Percentiles rank a stretch among this genome's conserved stretches.
These are phyloP conservation scores for Pseudogymnoascus sp. DNA, from an alignment of 2,329 filamentous ascomycete species.

Conservation along the genomic window DNA sequence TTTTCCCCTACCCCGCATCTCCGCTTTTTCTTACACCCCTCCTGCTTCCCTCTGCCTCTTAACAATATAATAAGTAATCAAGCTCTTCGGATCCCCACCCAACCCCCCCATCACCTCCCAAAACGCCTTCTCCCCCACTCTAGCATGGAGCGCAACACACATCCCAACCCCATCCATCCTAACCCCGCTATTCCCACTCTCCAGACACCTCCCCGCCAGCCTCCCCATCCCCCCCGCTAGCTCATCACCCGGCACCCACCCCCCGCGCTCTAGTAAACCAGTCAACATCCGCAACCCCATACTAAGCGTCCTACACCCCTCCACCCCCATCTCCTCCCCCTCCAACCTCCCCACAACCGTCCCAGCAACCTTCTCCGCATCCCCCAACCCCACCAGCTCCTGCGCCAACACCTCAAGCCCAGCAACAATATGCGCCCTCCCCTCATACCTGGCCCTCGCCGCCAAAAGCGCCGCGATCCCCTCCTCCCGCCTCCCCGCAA, in stretches of 20 bases:
- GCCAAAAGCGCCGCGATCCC: constrained; percentile 59
- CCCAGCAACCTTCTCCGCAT: constrained; percentile 50
- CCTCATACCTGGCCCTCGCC: constrained; percentile 58
- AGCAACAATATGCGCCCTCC: constrained; percentile 61
- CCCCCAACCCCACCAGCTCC: constrained; percentile 59
- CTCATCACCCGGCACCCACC: constrained; percentile 39
- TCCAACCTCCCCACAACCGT: constrained; percentile 44
- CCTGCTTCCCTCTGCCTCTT: constrained; percentile 34
- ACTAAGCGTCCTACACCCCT: constrained; percentile 45
- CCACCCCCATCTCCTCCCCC: constrained; percentile 32
- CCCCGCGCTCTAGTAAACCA: constrained; percentile 40
- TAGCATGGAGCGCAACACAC: constrained; percentile 62
- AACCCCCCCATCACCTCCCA: constrained; percentile 59
- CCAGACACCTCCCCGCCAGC: constrained; percentile 48
- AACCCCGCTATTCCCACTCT: constrained; percentile 52
- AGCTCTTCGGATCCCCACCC: constrained; percentile 62
- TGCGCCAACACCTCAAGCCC: constrained; percentile 66
- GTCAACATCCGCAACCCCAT: constrained; percentile 58
- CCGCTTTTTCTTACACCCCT: constrained; percentile 41
- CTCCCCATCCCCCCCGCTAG: constrained; percentile 44
- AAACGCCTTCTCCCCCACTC: constrained; percentile 52
- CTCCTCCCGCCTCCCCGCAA: constrained; percentile 57
- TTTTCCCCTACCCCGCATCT: constrained; percentile 12
- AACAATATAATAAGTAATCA: constrained; percentile 75
- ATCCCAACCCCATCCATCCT: constrained; percentile 71